Evolutionary conservation across 2,329 filamentous ascomycete genomes (phyloP).

Genomic region (Hypoxylon sp.): DNA sequence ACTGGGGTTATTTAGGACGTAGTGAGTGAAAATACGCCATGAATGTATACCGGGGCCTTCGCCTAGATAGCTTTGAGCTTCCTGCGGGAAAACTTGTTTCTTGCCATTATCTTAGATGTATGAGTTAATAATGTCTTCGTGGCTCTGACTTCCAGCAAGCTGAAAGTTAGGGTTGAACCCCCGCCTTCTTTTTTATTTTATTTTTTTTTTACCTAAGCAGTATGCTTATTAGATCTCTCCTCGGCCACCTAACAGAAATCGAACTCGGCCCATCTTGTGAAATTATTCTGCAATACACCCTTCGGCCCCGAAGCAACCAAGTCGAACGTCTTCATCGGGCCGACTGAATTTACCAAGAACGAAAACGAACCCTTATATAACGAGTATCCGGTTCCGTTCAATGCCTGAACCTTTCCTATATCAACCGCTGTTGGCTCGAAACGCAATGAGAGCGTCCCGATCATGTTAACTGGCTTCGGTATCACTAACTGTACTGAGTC

Average conservation of each 20-base stretch:
- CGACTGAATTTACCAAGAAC: conserved; percentile 5
- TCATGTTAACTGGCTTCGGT: conserved; percentile 20
- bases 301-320: conserved; percentile 11
- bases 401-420: neutral
- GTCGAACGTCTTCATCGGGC: conserved; percentile 22
- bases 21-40: no score
- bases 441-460: neutral
- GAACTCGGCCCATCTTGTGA: conserved; percentile 22
- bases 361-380: conserved; percentile 9
- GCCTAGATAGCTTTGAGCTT: no score
- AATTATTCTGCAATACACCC: conserved; percentile 3
- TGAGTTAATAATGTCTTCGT: no score
- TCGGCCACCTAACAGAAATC: neutral
- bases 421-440: conserved; percentile 3
- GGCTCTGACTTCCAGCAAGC: no score
- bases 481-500: conserved; percentile 5
- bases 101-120: no score
- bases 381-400: conserved; percentile 6
- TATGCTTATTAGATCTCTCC: no score
- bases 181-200: no score
- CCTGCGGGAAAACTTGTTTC: no score
- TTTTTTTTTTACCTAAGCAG: no score
- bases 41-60: no score
- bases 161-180: no score
- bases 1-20: no score